Evolutionary conservation across 257 asterid genomes (phyloP).

Genomic region (Nicotiana sylvestris): DNA sequence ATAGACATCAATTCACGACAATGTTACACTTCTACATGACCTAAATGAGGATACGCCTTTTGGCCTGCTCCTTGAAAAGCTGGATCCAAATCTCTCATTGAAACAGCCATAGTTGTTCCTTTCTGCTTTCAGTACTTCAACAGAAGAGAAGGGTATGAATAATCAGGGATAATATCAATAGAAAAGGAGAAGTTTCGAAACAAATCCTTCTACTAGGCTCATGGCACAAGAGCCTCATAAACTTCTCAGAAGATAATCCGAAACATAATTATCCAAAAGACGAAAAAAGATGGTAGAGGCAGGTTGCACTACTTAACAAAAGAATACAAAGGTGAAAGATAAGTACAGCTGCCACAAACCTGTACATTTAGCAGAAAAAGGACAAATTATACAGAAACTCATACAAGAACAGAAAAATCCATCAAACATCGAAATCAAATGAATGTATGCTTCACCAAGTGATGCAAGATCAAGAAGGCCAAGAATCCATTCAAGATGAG

Average conservation of each 20-base stretch:
- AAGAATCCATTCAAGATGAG: too few species aligned
- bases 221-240: neutral
- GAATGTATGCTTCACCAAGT: neutral
- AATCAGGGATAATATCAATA: constrained; percentile 1
- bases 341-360: constrained; percentile 2
- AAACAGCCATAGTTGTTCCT: constrained; percentile 63
- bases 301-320: neutral
- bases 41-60: constrained; percentile 80
- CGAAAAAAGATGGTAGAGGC: neutral
- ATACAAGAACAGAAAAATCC: neutral
- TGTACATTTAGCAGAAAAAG: neutral
- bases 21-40: constrained; percentile 5
- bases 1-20: constrained; percentile 5
- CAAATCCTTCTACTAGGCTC: neutral
- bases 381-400: neutral
- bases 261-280: constrained; percentile 3
- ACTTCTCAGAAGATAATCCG: neutral
- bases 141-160: constrained; percentile 4
- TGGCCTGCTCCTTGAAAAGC: constrained; percentile 97
- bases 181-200: neutral
- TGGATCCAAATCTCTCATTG: constrained; percentile 88
- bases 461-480: too few species aligned
- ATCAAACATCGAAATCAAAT: neutral
- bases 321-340: constrained; percentile 3
- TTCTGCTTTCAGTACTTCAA: constrained; percentile 14